Evolutionary conservation across 192 early-diverging fungal genomes (phyloP).

Genomic region (Chytriomyces hyalinus): DNA sequence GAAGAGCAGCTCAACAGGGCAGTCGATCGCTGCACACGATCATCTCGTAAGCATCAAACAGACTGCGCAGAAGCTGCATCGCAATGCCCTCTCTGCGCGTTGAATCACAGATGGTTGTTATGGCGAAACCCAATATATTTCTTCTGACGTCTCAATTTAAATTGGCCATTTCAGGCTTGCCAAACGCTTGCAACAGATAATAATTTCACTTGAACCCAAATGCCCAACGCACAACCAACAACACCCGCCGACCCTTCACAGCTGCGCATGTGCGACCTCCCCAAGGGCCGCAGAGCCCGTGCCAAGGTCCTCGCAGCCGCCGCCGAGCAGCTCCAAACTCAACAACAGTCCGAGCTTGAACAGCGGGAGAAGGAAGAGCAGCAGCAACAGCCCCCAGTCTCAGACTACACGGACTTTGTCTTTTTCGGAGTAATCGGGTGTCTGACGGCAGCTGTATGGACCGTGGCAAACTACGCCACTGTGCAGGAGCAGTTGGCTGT

Average conservation of each 20-base stretch:
- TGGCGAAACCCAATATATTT: not conserved
- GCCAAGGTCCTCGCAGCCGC: conserved; percentile 3
- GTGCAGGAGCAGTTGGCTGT: not conserved
- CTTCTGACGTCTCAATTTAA: not conserved
- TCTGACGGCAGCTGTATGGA: not conserved
- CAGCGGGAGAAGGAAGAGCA: not conserved
- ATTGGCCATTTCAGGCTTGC: not conserved
- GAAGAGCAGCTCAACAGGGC: too few relatives aligned
- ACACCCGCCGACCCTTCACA: not conserved
- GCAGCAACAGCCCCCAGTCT: not conserved
- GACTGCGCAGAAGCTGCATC: too few relatives aligned
- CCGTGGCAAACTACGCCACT: not conserved
- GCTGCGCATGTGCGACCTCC: not conserved
- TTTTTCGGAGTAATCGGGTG: not conserved
- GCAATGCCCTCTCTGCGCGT: too few relatives aligned
- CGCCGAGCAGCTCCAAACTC: not conserved
- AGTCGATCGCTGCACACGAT: too few relatives aligned
- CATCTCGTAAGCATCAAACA: too few relatives aligned
- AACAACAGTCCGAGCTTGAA: not conserved
- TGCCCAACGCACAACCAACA: not conserved
- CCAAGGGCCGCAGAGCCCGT: conserved; percentile 6
- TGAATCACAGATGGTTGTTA: not conserved
- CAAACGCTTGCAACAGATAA: too few relatives aligned
- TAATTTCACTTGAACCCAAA: not conserved
- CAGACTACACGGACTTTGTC: not conserved